A percentile compares a stretch with the other conserved stretches of the same genome.
phyloP scores from a whole-genome alignment of 345 rosid species.

The Arabis hirsuta region DNA sequence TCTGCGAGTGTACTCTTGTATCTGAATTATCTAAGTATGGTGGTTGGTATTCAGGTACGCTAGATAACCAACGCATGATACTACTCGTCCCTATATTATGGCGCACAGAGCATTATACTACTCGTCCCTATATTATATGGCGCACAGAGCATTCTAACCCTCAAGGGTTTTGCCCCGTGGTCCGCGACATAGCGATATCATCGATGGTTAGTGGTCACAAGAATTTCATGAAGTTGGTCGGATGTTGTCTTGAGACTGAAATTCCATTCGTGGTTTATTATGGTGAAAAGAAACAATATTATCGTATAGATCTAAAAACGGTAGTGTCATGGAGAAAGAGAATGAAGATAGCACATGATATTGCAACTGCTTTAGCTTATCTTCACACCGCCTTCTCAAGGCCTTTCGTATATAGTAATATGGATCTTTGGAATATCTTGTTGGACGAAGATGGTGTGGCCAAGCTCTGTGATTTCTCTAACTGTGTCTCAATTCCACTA shows the following conservation, averaged over 20 bases:
- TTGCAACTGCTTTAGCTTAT: conserved; percentile 10
- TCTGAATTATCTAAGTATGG: background rate
- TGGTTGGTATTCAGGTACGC: conserved; percentile 3
- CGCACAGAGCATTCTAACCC: too few relatives aligned
- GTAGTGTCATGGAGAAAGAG: background rate
- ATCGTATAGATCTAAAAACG: background rate
- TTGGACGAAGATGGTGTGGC: conserved; percentile 10
- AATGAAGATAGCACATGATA: background rate
- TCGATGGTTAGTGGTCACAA: conserved; percentile 25
- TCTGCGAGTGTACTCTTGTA: background rate
- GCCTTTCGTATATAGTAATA: background rate
- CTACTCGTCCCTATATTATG: background rate
- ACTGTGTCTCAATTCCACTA: background rate
- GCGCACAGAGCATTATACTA: too few relatives aligned
- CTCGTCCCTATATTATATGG: too few relatives aligned
- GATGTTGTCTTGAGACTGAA: conserved; percentile 20
- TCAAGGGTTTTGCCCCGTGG: too few relatives aligned
- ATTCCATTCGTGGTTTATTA: background rate
- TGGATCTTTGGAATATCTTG: background rate
- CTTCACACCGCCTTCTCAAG: conserved; percentile 12
- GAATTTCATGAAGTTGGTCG: background rate
- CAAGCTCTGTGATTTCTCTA: background rate
- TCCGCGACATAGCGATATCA: background rate
- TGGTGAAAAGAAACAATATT: background rate
- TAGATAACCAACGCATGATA: background rate